Evolutionary conservation across 2,329 filamentous ascomycete species (phyloP).

Genomic region (Domatiomyces catenatus): DNA sequence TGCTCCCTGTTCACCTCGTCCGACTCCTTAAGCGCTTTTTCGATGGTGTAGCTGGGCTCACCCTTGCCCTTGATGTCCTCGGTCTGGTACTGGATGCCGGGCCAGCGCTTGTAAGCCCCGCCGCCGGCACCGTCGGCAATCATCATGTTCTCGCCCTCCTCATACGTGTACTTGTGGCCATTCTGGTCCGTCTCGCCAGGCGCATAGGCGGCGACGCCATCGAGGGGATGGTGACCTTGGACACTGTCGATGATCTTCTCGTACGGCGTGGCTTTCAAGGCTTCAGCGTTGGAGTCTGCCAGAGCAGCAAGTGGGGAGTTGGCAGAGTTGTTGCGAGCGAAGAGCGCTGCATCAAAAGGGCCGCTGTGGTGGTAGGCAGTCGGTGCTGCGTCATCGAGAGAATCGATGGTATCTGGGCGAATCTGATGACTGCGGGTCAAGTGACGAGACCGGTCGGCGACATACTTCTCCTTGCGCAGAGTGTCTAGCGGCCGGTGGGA

Average conservation of each 20-base stretch:
- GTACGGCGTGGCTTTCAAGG: slow-evolving; percentile 62
- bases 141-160: slow-evolving; percentile 79
- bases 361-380: slow-evolving; percentile 59
- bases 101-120: slow-evolving; percentile 64
- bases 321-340: slow-evolving; percentile 53
- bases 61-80: slow-evolving; percentile 72
- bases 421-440: slow-evolving; percentile 51
- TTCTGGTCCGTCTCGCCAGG: slow-evolving; percentile 52
- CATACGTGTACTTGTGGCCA: slow-evolving; percentile 59
- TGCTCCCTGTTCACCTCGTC: slow-evolving; percentile 22
- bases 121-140: slow-evolving; percentile 51
- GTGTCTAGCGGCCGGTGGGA: slow-evolving; percentile 15
- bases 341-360: slow-evolving; percentile 70
- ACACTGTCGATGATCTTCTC: slow-evolving; percentile 66
- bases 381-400: slow-evolving; percentile 43
- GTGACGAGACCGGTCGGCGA: slow-evolving; percentile 44
- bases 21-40: slow-evolving; percentile 50
- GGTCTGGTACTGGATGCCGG: slow-evolving; percentile 50
- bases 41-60: slow-evolving; percentile 57
- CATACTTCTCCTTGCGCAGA: slow-evolving; percentile 12
- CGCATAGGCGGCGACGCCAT: slow-evolving; percentile 64
- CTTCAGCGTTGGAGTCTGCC: slow-evolving; percentile 54
- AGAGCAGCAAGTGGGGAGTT: slow-evolving; percentile 60
- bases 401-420: slow-evolving; percentile 64
- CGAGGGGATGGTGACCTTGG: slow-evolving; percentile 57